phyloP scores from a whole-genome alignment of 495 filamentous ascomycete genomes.

The Umbilicaria muhlenbergii region DNA sequence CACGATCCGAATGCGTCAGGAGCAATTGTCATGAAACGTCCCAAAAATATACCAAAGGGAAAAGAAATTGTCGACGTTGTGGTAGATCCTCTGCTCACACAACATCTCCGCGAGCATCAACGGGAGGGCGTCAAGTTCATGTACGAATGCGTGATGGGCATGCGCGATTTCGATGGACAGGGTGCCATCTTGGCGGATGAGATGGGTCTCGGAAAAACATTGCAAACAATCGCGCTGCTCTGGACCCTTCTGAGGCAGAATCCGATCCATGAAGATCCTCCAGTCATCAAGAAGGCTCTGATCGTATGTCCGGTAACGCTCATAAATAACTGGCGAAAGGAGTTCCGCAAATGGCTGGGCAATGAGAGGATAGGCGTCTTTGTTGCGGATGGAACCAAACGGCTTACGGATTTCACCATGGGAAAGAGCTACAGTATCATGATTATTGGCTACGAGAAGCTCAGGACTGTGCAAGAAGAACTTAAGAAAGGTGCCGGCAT shows the following conservation, averaged over 20 bases:
- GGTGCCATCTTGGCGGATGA: slow-evolving; percentile 71
- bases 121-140: slow-evolving; percentile 63
- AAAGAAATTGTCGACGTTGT: slow-evolving; percentile 68
- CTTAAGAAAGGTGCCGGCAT: slow-evolving; percentile 46
- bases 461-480: slow-evolving; percentile 51
- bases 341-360: slow-evolving; percentile 70
- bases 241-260: slow-evolving; percentile 78
- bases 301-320: slow-evolving; percentile 72
- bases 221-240: slow-evolving; percentile 63
- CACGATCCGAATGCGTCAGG: slow-evolving; percentile 47
- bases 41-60: slow-evolving; percentile 36
- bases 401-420: slow-evolving; percentile 58
- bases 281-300: slow-evolving; percentile 60
- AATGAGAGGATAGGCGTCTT: slow-evolving; percentile 65
- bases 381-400: slow-evolving; percentile 50
- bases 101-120: slow-evolving; percentile 58
- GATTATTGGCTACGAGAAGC: slow-evolving; percentile 75
- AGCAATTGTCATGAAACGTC: slow-evolving; percentile 58
- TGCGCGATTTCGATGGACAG: slow-evolving; percentile 52
- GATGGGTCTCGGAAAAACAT: slow-evolving; percentile 70
- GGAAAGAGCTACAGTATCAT: slow-evolving; percentile 62
- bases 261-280: slow-evolving; percentile 42
- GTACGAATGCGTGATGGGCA: slow-evolving; percentile 77
- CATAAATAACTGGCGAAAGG: slow-evolving; percentile 67
- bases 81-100: slow-evolving; percentile 54